Evolutionary conservation across 2,329 filamentous ascomycete genomes (phyloP), one percentile per base, ranked within the genome.

Genomic region (Sordariomycetes sp.): DNA sequence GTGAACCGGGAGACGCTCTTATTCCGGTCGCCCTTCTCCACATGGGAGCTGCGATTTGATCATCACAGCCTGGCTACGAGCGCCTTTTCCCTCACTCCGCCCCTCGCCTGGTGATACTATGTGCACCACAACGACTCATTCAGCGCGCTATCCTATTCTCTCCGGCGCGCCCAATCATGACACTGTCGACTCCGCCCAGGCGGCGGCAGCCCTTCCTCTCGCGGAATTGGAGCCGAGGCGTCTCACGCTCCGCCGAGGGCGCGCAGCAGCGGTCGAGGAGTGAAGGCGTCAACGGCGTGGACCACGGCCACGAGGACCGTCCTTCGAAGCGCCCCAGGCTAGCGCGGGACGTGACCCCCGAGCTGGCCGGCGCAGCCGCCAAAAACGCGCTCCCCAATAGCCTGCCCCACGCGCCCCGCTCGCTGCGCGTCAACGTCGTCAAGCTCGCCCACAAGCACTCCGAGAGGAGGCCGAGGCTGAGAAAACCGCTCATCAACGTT

Each of bases 161-260:
- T 10, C n/a, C 45, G 20, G 20, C 45, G n/a, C 45, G 12, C n/a
- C n/a, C 7, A 20, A 24, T 50, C 45, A 81, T 81, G 78, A 74
- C 75, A 65, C 68, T 70, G 69, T 71, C 64, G 71, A 67, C 65
- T 70, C 71, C 61, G n/a, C 74, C 70, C 64, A 72, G 72, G 68
- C 74, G 75, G 69, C 73, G 70, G 63, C 69, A 76, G 58, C 77
- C 79, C 60, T 81, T 77, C 66, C 74, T 81, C 59, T 76, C 79
- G 62, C 74, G 78, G 65, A 79, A 76, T 65, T 80, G 75, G 76
- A 70, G 54, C n/a, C 56, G 51, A 35, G 25, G 42, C 24, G 25
- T 50, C 56, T 50, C 45, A 24, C 10, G 45, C 45, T 20, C 45
- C 17, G 22, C 20, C 45, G 20, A n/a, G 45, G 45, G 25, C 17